Evolutionary conservation across 148 eudicot genomes (phyloP), one percentile per base, ranked within the genome.

Genomic region (Rhododendron ferrugineum): DNA sequence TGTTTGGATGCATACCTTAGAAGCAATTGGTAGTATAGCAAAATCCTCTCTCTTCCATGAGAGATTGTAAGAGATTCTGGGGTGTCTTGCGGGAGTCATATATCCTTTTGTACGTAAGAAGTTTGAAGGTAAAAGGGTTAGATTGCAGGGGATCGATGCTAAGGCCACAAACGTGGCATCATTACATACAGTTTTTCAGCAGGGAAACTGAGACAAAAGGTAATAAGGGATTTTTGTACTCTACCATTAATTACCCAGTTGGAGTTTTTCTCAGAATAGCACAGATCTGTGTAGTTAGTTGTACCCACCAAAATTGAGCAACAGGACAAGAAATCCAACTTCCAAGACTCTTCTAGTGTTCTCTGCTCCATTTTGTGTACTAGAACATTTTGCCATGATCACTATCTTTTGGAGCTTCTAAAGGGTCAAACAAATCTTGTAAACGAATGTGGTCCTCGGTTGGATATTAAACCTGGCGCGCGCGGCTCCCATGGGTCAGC

Each of bases 151-250:
- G 16, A 16, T 9, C 52, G 56, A 40, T 30, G 32, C 36, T 26
- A 16, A 6, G 56, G 56, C 76, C 84, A 82, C 74, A 44, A 66
- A 32, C 84, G 56, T 66, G 14, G 56, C 84, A 40, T 66, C 52
- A 44, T 40, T 50, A 26, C 37, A 1, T 36, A 13, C 75, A 62
- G 52, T 26, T 62, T 81, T 15, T 34, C 16, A 3, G 34, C 22
- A 62, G 30, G 20, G 9, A 62, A 82, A 82, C 22, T 62, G 34
- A 60, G 74, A 82, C 76, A 82, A 42, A 82, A 66, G 37, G 77
- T 13, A 0, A 36, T 28, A 11, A 73, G 50, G 34, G 34, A 34
- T 34, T 34, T 34, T 1, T 34, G 34, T 34, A 34, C 36, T 34
- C 36, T 34, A 32, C 34, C 34, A 32, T 32, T 32, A 32, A 49